These are phyloP conservation scores for Phytophthora chlamydospora DNA, from an alignment of 352 stramenopile species.

Conservation along the genomic window DNA sequence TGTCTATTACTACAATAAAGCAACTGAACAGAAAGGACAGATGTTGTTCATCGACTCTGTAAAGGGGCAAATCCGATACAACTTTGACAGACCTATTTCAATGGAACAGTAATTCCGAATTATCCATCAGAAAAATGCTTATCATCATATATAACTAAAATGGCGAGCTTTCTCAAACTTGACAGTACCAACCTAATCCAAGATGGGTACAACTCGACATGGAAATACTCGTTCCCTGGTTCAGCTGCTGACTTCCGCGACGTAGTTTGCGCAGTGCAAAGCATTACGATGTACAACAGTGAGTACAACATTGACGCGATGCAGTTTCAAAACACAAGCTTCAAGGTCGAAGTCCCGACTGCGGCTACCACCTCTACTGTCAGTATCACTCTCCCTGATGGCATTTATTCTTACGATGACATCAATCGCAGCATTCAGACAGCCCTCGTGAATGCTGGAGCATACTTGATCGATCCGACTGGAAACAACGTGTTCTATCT, in stretches of 20 bases:
- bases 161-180: neutral
- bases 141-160: slow-evolving; percentile 4
- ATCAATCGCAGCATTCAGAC: slow-evolving; percentile 14
- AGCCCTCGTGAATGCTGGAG: slow-evolving; percentile 2
- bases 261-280: slow-evolving; percentile 1
- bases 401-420: slow-evolving; percentile 8
- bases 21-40: slow-evolving; percentile 37
- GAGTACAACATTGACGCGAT: slow-evolving; percentile 5
- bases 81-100: neutral
- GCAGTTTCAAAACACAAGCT: slow-evolving; percentile 6
- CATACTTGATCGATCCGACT: neutral
- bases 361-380: slow-evolving; percentile 12
- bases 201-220: neutral
- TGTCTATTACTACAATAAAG: slow-evolving; percentile 30
- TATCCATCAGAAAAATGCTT: slow-evolving; percentile 3
- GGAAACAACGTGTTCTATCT: slow-evolving; percentile 5
- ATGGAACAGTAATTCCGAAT: neutral
- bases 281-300: neutral
- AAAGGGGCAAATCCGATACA: neutral
- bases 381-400: neutral
- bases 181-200: neutral
- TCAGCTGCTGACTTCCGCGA: neutral
- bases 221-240: slow-evolving; percentile 7
- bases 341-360: slow-evolving; percentile 16
- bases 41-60: slow-evolving; percentile 5